Base-by-base conservation (phyloP, 805 yeast species). In the Saccharomycopsis sp. region DNA sequence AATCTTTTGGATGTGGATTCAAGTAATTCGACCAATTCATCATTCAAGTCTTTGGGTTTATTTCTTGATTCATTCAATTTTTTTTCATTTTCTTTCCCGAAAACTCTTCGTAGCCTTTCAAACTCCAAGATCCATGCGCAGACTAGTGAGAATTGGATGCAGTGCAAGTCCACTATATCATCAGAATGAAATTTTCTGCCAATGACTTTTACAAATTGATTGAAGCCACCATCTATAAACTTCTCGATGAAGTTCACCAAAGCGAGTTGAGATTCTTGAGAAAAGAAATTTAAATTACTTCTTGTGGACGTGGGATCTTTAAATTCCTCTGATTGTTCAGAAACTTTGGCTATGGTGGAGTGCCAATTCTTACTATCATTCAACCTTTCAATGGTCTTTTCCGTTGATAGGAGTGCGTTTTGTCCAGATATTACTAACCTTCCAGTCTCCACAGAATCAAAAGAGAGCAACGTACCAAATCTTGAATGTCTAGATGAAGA, bases 381-480 rank as follows among this genome's bases (percentile, higher is more conserved):
- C 22, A 89, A 61, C 33, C 74, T 69, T 18, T 72, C 69, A 26
- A 89, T 58, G 0, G 87, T 64, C 34, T 73, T 67, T n/a, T 60
- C 53, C 6, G 68, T 67, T 33, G 68, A 64, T 8, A 65, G 50
- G 3, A 81, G 52, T 3, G 78, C 85, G 21, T 73, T 71, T 50
- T 83, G 88, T 2, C 94, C 92, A 2, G 92, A 70, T 1, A 86
- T 70, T 4, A 84, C 73, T 15, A 82, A 58, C 21, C 82, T 64
- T 3, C 63, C 67, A 21, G 75, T 65, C 39, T 77, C 77, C 18
- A 70, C 68, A 15, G 80, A 73, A 45, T 79, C 76, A 22, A 89
- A 66, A 2, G 94, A 78, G 8, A 87, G 59, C 48, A 88, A 63
- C 0, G 96, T 78, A 1, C 98, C 98, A 63, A 89, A 89, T 39